These are phyloP conservation scores for Fraxinus cuspidata DNA, from an alignment of 257 asterid species.

Conservation along the genomic window DNA sequence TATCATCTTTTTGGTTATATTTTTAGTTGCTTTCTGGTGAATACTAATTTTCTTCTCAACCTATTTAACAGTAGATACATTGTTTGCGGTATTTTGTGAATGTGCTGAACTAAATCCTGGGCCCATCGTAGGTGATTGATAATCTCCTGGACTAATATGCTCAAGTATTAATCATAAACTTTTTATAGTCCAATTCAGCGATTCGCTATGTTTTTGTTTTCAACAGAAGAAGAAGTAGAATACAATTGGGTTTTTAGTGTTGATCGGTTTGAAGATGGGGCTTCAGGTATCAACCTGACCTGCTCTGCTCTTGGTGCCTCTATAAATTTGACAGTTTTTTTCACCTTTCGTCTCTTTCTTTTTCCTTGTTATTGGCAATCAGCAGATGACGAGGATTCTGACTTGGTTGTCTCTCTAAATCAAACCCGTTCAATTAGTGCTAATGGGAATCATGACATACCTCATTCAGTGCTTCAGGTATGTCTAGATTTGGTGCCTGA, in stretches of 20 bases:
- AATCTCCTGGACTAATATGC: constrained; percentile 11
- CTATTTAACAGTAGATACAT: constrained; percentile 63
- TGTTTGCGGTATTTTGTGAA: constrained; percentile 80
- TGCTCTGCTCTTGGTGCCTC: not conserved
- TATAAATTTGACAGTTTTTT: constrained; percentile 3
- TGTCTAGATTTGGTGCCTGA: not conserved
- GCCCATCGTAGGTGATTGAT: constrained; percentile 57
- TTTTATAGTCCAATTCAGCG: not conserved
- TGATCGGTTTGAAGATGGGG: constrained; percentile 61
- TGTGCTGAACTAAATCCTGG: constrained; percentile 99
- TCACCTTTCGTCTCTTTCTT: not conserved
- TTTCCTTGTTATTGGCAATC: not conserved
- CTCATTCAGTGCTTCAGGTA: constrained; percentile 75
- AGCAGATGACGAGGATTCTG: constrained; percentile 60
- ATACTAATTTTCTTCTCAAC: constrained; percentile 19
- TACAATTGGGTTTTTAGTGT: constrained; percentile 86
- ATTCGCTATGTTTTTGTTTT: constrained; percentile 13
- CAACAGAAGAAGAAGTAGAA: constrained; percentile 58
- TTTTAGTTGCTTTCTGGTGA: not conserved
- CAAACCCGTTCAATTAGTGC: constrained; percentile 69
- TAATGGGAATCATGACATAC: constrained; percentile 75
- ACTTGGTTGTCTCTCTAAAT: constrained; percentile 44
- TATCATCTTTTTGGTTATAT: constrained; percentile 7
- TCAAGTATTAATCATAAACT: not conserved
- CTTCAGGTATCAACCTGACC: constrained; percentile 40